Base-by-base conservation (phyloP, 768 basidiomycete genomes). In the Phanerochaete sordida region DNA sequence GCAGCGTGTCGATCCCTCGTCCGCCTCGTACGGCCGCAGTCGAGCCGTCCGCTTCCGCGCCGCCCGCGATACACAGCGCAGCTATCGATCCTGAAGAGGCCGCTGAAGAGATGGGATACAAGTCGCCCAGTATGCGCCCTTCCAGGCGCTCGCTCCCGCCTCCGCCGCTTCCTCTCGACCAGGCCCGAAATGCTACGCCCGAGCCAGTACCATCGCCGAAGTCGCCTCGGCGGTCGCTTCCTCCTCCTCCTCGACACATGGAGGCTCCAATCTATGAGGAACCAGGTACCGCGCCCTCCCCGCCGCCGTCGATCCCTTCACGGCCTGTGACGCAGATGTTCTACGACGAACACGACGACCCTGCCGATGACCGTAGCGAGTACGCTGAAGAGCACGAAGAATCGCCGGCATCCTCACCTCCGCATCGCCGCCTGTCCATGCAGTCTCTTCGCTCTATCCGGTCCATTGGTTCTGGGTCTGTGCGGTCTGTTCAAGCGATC, bases 341-440 rank as follows among this genome's bases (percentile, higher is more conserved):
- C 5, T 49, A 26, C 23, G 30, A 49, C 8, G 30, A 49, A 43
- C 11, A 19, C 11, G 39, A 43, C 4, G 19, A 19, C 19, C 4
- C 8, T 4, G 19, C 7, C 39, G 54, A 39, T 3, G 47, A 57
- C 19, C 15, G 19, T 16, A 46, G 44, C 30, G 33, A 44, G n/a
- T 44, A 59, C n/a, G 43, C 26, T 5, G 58, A 27, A 8, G 12
- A 33, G 1, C 3, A 33, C 2, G 58, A 44, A 15, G 39, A 37
- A 13, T 13, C 37, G 24, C 44, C 23, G 23, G 55, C 66, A 6
- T 61, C 67, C 23, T 65, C 70, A n/a, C 63, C 70, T 24, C 64
- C 73, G 13, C 35, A 28, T 33, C 50, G 50, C n/a, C 50, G 50
- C 12, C 16, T 33, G 13, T 51, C 50, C 11, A 5, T 51, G n/a